Conservation (phyloP, 2,329 filamentous ascomycete genomes). For the Cytospora schulzeri region DNA sequence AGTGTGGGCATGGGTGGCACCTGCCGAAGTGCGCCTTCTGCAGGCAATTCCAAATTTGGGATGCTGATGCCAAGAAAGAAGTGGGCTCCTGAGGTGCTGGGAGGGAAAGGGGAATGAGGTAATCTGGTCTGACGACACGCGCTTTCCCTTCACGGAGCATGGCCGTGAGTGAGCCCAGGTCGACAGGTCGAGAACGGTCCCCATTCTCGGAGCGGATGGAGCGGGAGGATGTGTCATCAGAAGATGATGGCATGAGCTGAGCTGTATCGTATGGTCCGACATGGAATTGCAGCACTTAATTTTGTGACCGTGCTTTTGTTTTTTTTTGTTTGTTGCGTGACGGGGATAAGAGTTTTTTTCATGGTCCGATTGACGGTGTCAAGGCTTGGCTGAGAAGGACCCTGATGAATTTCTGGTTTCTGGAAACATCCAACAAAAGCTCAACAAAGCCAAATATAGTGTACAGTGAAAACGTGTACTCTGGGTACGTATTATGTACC, state of each 20-base stretch:
- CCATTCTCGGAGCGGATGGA: conserved; percentile 7
- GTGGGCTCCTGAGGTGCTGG: not conserved
- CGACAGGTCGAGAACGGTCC: not conserved
- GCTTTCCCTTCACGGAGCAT: conserved; percentile 8
- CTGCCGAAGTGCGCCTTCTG: conserved; percentile 12
- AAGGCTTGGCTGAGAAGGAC: conserved; percentile 16
- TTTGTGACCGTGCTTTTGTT: conserved; percentile 1
- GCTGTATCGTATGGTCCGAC: conserved; percentile 21
- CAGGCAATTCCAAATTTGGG: conserved; percentile 10
- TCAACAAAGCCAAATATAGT: not conserved
- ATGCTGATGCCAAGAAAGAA: conserved; percentile 2
- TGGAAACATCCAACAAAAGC: conserved; percentile 16
- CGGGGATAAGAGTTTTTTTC: conserved; percentile 17
- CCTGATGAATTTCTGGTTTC: conserved; percentile 2
- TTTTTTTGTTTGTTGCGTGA: conserved; percentile 21
- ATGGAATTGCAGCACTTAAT: conserved; percentile 22
- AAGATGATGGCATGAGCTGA: conserved; percentile 10
- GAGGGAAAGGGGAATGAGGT: conserved; percentile 2
- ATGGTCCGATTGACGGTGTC: conserved; percentile 10
- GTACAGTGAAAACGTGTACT: too few species aligned
- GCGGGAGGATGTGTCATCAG: conserved; percentile 11
- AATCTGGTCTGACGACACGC: conserved; percentile 17
- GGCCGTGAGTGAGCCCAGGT: conserved; percentile 5
- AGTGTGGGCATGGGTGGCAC: too few species aligned
- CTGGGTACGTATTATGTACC: too few species aligned